Evolutionary conservation across 805 yeast genomes (phyloP), one percentile per base, ranked within the genome.

Genomic region (Wickerhamiella lipophila): DNA sequence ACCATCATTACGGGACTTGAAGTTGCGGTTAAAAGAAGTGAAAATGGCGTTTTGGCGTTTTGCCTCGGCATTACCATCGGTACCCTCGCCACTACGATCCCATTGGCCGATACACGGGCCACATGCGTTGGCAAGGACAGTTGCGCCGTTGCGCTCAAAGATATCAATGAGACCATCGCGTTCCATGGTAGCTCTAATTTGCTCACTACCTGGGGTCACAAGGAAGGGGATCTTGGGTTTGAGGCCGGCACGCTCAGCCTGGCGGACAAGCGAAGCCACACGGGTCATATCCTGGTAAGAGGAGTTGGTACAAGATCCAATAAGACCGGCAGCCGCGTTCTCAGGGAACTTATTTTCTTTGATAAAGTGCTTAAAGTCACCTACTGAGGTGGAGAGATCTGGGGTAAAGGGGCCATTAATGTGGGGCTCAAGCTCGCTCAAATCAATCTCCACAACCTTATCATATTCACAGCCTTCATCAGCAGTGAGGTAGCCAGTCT

Each of bases 21-120:
- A 89, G 70, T 89, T 89, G 76, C 98, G 83, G 78, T 89, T 89
- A 77, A 88, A 89, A 11, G 96, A 88, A 5, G 97, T 87, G 68
- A 89, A 88, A 58, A 89, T 92, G 48, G 97, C 84, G 68, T 87
- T 88, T 59, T 73, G 73, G 55, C 80, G 86, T 47, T 73, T 70
- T 64, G 78, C 78, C 42, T 76, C 66, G 40, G 83, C 76, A 63
- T 84, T 94, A 56, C 76, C 74, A 47, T 64, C 63, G 63, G 84
- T 94, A 56, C 76, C 74, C 46, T 64, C 63, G 50, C 64, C 69
- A 30, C 64, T 57, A 73, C 97, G 83, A 66, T 92, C 96, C 98
- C 98, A 89, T 74, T 89, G 98, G 51, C 98, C 98, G 64, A 89
- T 89, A 73, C 98, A 89, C 62, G 97, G 98, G 58, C 98, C 98